Evolutionary conservation across 2,329 filamentous ascomycete species (phyloP), one percentile per base, ranked within the genome.

Genomic region (Colletotrichum sp.): DNA sequence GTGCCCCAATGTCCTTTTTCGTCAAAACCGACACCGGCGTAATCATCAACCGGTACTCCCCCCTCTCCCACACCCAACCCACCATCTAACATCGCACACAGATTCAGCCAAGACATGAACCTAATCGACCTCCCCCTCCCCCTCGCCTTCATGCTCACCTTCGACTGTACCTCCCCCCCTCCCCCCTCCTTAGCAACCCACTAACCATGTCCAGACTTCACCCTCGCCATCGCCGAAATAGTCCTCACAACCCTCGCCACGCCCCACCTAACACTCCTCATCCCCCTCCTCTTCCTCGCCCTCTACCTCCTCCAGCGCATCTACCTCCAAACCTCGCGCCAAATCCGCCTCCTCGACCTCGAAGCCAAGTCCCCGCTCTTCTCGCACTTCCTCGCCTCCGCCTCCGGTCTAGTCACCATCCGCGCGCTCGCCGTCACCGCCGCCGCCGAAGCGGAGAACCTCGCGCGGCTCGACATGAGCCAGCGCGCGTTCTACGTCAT

Each of bases 401-500:
- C 90, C 2, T 79, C 83, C 7, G 89, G 89, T 0, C 78, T 91
- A 0, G 78, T 85, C 2, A 90, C 88, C 1, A 86, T 92, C 63
- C 87, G 90, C 16, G 89, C 91, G 3, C 92, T 91, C 76, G 86
- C 86, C 9, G 91, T 90, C 90, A 83, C 87, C 39, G 78, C 81
- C 4, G 79, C 81, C 6, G 84, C 87, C 68, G 82, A 86, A 16
- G 79, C 86, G 36, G 85, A 85, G 77, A 91, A 90, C 72, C 81
- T 87, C n/a, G 77, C 78, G 6, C 84, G 91, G 0, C 82, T 93
- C 2, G 89, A 92, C 77, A 82, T 81, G 9, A 91, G 90, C 0
- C 91, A 93, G 78, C 83, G 84, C 30, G 90, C 91, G 0, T 91
- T 89, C 71, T 93, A 93, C 78, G 84, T 91, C 1, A 84, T 92